Conservation (phyloP, 129 eudicot genomes). For the Smallanthus sonchifolius region DNA sequence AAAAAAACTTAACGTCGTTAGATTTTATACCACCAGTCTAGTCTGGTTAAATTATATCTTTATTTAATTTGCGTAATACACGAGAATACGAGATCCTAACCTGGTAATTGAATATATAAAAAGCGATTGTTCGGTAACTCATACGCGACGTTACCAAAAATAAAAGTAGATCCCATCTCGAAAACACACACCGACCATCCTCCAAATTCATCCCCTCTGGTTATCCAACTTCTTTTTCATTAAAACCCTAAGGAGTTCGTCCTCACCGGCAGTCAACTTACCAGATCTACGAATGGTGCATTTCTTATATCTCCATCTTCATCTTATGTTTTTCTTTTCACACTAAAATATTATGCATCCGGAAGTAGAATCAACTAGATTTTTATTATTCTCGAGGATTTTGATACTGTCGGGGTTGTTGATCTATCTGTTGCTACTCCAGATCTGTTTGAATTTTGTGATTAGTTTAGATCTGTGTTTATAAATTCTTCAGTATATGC, state of each 20-base stretch:
- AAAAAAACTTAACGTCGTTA: too few species aligned
- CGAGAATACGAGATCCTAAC: too few species aligned
- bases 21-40: too few species aligned
- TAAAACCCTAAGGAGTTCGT: conserved; percentile 14
- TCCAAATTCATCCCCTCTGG: conserved; percentile 3
- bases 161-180: conserved; percentile 27
- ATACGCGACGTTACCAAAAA: conserved; percentile 8
- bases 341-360: neutral
- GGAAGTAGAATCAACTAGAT: conserved; percentile 11
- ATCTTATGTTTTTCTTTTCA: neutral
- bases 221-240: neutral
- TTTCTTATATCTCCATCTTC: conserved; percentile 10
- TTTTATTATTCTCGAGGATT: neutral
- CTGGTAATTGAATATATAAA: neutral
- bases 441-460: conserved; percentile 1
- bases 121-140: neutral
- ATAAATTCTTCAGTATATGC: neutral
- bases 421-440: conserved; percentile 16
- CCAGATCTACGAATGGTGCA: conserved; percentile 18
- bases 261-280: conserved; percentile 10
- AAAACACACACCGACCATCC: conserved; percentile 4
- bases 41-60: too few species aligned
- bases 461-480: conserved; percentile 11
- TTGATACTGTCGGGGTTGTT: neutral
- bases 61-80: too few species aligned